phyloP scores from a whole-genome alignment of 1,284 basidiomycete genomes.

The Fomes fomentarius region DNA sequence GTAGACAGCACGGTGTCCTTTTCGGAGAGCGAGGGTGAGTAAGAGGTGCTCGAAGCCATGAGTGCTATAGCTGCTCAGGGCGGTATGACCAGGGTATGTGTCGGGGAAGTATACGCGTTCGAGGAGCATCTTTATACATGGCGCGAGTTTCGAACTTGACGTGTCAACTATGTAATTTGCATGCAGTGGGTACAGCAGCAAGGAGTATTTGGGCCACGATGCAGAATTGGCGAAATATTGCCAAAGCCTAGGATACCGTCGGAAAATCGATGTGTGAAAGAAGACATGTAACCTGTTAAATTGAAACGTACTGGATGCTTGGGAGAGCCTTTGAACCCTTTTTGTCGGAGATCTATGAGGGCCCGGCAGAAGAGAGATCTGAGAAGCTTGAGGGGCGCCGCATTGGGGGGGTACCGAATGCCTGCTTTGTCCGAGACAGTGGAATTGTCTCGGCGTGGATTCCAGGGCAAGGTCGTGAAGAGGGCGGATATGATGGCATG shows the following conservation, averaged over 20 bases:
- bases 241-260: constrained; percentile 12
- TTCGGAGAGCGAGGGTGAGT: constrained; percentile 11
- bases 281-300: constrained; percentile 15
- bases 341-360: constrained; percentile 31
- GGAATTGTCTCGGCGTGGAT: constrained; percentile 24
- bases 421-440: constrained; percentile 21
- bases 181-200: constrained; percentile 15
- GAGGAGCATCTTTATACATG: constrained; percentile 21
- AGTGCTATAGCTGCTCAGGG: neutral
- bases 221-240: constrained; percentile 19
- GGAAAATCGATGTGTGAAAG: constrained; percentile 23
- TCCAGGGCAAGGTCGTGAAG: constrained; percentile 25
- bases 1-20: constrained; percentile 10
- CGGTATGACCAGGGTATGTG: constrained; percentile 6
- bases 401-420: constrained; percentile 19
- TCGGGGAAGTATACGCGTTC: constrained; percentile 7
- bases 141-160: constrained; percentile 17
- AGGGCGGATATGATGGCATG: constrained; percentile 22
- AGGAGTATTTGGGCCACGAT: constrained; percentile 17
- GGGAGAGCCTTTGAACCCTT: constrained; percentile 35
- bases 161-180: constrained; percentile 26
- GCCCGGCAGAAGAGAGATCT: constrained; percentile 16
- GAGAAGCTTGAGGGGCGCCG: constrained; percentile 20
- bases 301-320: constrained; percentile 25
- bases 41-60: constrained; percentile 11